Evolutionary conservation across 495 filamentous ascomycete genomes (phyloP).

Genomic region (Hypoxylon perforatum): DNA sequence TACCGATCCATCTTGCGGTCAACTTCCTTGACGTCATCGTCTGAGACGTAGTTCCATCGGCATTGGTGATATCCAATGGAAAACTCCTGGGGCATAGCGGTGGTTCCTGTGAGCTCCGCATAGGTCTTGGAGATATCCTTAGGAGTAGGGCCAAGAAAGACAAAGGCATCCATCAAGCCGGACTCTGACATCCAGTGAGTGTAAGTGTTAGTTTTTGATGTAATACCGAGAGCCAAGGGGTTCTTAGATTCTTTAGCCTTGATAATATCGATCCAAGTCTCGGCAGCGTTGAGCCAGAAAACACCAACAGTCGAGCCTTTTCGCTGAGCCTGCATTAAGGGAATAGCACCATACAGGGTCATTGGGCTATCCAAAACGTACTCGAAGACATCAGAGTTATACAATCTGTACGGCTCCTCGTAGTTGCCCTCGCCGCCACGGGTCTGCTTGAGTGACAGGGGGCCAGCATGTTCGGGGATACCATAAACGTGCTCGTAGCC

Average conservation of each 20-base stretch:
- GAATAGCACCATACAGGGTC: conserved; percentile 97
- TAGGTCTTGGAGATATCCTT: conserved; percentile 83
- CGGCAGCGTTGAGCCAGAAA: conserved; percentile 98
- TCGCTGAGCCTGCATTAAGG: conserved; percentile 95
- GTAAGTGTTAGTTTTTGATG: conserved; percentile 76
- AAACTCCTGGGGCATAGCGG: conserved; percentile 89
- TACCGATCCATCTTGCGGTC: conserved; percentile 95
- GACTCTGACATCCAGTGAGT: conserved; percentile 98
- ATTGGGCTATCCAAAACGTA: conserved; percentile 97
- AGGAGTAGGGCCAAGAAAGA: conserved; percentile 89
- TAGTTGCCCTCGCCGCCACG: conserved; percentile 87
- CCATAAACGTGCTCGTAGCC: conserved; percentile 94
- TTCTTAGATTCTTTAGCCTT: conserved; percentile 82
- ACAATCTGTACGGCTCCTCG: conserved; percentile 91
- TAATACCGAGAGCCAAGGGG: conserved; percentile 77
- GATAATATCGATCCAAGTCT: conserved; percentile 96
- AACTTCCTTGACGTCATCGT: conserved; percentile 95
- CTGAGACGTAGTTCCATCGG: conserved; percentile 97
- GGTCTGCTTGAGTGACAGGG: conserved; percentile 88
- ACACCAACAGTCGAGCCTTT: conserved; percentile 94
- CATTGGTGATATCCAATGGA: conserved; percentile 95
- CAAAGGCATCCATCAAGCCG: conserved; percentile 89
- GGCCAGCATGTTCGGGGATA: conserved; percentile 92
- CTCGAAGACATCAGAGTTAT: conserved; percentile 97
- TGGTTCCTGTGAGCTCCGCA: conserved; percentile 92